These are phyloP conservation scores for Raffaelea deltoideospora DNA, from an alignment of 2,329 filamentous ascomycete genomes.

Conservation along the genomic window DNA sequence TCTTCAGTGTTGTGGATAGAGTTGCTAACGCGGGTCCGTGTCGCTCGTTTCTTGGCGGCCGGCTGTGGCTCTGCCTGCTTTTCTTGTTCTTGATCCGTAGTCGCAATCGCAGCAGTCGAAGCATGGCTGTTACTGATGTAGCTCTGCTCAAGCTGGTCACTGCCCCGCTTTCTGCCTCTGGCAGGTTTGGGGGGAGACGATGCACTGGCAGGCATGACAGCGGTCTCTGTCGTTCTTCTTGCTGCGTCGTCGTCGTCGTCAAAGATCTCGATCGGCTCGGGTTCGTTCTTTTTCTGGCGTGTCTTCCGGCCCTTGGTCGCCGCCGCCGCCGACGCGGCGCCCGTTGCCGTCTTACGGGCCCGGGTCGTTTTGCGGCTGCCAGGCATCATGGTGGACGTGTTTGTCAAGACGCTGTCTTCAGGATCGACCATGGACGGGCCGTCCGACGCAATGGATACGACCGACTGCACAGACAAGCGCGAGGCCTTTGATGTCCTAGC, in stretches of 20 bases:
- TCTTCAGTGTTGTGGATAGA: conserved; percentile 13
- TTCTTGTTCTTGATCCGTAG: too few species aligned
- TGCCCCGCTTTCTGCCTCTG: conserved; percentile 47
- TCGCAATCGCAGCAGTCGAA: too few species aligned
- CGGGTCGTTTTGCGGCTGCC: conserved; percentile 34
- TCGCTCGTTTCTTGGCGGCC: conserved; percentile 40
- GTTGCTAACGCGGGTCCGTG: conserved; percentile 30
- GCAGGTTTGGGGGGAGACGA: conserved; percentile 23
- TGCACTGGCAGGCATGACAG: conserved; percentile 13
- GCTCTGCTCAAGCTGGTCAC: conserved; percentile 40
- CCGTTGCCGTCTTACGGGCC: conserved; percentile 41
- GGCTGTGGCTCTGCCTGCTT: too few species aligned
- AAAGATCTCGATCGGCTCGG: conserved; percentile 30
- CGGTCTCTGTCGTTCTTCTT: background rate
- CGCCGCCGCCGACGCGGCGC: conserved; percentile 14
- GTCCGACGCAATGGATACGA: conserved; percentile 34
- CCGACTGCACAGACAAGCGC: conserved; percentile 45
- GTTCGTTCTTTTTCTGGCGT: conserved; percentile 37
- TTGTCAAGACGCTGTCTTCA: conserved; percentile 47
- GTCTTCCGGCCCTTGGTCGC: conserved; percentile 27
- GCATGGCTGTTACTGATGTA: conserved; percentile 24
- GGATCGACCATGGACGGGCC: conserved; percentile 29
- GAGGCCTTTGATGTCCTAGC: conserved; percentile 53
- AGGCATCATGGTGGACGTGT: conserved; percentile 40
- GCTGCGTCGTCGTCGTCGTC: conserved; percentile 19